Evolutionary conservation across 2,329 filamentous ascomycete genomes (phyloP), one percentile per base, ranked within the genome.

Genomic region (Fragosphaeria purpurea): DNA sequence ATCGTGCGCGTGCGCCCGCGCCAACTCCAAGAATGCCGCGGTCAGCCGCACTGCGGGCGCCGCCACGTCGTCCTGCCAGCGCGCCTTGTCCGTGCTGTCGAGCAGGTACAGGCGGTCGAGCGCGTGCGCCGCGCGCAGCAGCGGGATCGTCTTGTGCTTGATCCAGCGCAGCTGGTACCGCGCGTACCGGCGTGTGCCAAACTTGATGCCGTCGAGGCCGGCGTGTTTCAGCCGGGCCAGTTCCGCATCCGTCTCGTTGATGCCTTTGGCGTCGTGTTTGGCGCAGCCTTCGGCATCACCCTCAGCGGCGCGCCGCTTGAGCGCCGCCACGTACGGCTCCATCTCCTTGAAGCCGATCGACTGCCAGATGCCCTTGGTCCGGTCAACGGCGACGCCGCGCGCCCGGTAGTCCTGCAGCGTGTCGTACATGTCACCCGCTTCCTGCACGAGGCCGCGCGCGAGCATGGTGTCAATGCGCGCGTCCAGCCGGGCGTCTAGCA

Each of bases 311-410:
- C 22, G 22, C 22, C 22, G 22, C 22, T 22, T 22, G 6, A 44
- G 33, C 8, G 56, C 56, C 22, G 34, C 41, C 31, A 90, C 69
- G 60, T 89, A 95, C 0, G 79, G 74, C 51, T 86, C 77, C 62
- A 97, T 85, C 62, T 98, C 88, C 63, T 94, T 96, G 67, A 89
- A 96, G 1, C 93, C 93, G 55, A 98, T 98, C 1, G 90, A 93
- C 48, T 95, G 86, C 89, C 91, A 98, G 42, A 98, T 94, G 0
- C 93, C 94, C 48, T 83, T 81, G 1, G 79, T 86, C 56, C 80
- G 75, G 61, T 97, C 88, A 2, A 93, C 67, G 0, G 65, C 56
- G 2, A 72, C 65, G 0, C 80, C 83, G 2, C 69, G 60, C 0
- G 68, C 62, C 0, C 63, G 56, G 13, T 61, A 62, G 2, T 60